These are phyloP conservation scores for Exserohilum rostratum DNA, from an alignment of 2,329 filamentous ascomycete species.

Conservation along the genomic window DNA sequence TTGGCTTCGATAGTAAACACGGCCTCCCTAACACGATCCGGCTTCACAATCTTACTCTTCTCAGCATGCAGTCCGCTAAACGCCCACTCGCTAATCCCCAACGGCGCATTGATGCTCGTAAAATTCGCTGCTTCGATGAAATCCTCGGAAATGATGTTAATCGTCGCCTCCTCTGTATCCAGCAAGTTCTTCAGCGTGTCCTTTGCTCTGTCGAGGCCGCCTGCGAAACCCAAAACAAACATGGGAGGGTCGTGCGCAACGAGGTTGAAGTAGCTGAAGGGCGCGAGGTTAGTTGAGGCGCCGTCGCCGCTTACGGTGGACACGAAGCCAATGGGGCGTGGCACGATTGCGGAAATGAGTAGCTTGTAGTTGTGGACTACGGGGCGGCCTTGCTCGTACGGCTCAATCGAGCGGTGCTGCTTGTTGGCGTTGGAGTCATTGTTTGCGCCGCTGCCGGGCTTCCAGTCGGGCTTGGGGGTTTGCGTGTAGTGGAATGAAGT, in stretches of 20 bases:
- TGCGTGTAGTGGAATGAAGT: constrained; percentile 64
- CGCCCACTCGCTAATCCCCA: constrained; percentile 78
- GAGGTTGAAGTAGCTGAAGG: constrained; percentile 85
- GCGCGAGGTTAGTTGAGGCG: constrained; percentile 74
- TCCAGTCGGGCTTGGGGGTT: constrained; percentile 70
- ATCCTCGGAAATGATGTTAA: constrained; percentile 87
- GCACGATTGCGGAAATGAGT: constrained; percentile 80
- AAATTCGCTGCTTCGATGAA: constrained; percentile 88
- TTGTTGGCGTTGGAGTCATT: constrained; percentile 58
- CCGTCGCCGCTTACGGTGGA: constrained; percentile 68
- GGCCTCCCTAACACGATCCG: constrained; percentile 79
- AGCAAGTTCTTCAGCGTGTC: constrained; percentile 78
- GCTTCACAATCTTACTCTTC: constrained; percentile 67
- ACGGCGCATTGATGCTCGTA: constrained; percentile 78
- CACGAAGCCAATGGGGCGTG: constrained; percentile 76
- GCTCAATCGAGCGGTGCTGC: constrained; percentile 78
- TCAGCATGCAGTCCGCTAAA: constrained; percentile 76
- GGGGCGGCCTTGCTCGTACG: constrained; percentile 72
- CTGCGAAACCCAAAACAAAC: constrained; percentile 70
- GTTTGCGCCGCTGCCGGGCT: constrained; percentile 70
- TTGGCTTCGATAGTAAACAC: constrained; percentile 83
- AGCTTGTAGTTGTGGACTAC: constrained; percentile 86
- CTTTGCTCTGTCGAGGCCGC: constrained; percentile 67
- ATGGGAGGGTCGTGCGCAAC: constrained; percentile 86
- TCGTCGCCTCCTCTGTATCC: constrained; percentile 71